A percentile compares a stretch with the other conserved stretches of the same genome.
These are phyloP conservation scores for Colletotrichum sidae DNA, from an alignment of 2,329 filamentous ascomycete genomes.

Conservation along the genomic window DNA sequence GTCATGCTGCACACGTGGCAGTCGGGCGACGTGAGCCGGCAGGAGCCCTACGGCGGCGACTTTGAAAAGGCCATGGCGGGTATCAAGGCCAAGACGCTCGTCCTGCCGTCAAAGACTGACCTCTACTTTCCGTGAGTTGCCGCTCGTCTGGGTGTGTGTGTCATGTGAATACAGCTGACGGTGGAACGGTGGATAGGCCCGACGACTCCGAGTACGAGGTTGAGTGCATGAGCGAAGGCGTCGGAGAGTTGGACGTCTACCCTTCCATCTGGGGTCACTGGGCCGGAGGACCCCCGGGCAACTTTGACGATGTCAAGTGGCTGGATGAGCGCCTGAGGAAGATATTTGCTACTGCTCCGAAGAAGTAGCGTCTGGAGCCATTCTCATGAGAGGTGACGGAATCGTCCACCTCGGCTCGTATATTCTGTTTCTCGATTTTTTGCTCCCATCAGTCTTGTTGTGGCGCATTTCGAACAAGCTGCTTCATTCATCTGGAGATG, in stretches of 20 bases:
- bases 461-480: no score
- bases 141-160: background rate
- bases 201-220: constrained; percentile 85
- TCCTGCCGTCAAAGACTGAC: constrained; percentile 79
- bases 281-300: constrained; percentile 78
- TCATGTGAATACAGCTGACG: background rate
- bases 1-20: constrained; percentile 86
- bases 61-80: constrained; percentile 73
- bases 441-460: no score
- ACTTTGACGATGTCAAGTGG: constrained; percentile 77
- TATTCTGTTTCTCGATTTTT: no score
- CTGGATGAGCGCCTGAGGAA: constrained; percentile 70
- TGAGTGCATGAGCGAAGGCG: constrained; percentile 51
- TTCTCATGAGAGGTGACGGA: no score
- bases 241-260: constrained; percentile 50
- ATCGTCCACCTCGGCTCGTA: no score
- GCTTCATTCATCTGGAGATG: no score
- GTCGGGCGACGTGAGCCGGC: constrained; percentile 74
- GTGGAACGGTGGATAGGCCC: constrained; percentile 50
- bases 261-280: constrained; percentile 58
- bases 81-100: constrained; percentile 79
- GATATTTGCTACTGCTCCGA: constrained; percentile 48
- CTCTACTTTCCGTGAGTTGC: constrained; percentile 74
- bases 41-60: constrained; percentile 75
- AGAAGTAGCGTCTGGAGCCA: background rate